These are phyloP conservation scores for Euphrasia confusa DNA, from an alignment of 257 asterid species.

Conservation along the genomic window DNA sequence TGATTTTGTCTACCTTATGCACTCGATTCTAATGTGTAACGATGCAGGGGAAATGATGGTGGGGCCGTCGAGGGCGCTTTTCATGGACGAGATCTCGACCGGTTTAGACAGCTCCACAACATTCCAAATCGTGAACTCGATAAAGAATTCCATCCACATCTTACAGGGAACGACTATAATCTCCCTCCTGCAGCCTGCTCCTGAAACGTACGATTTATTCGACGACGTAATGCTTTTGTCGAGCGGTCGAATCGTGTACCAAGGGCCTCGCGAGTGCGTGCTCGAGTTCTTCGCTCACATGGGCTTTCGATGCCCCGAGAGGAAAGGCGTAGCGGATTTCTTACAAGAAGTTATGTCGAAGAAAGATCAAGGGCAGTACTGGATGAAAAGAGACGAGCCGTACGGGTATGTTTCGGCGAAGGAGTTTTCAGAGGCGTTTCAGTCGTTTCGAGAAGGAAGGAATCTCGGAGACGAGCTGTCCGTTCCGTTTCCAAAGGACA, in stretches of 20 bases:
- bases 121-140: slow-evolving; percentile 69
- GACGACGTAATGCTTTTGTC: slow-evolving; percentile 81
- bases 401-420: slow-evolving; percentile 46
- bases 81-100: slow-evolving; percentile 96
- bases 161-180: slow-evolving; percentile 77
- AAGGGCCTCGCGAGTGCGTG: slow-evolving; percentile 76
- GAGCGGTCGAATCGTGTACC: slow-evolving; percentile 75
- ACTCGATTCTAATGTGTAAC: slow-evolving; percentile 8
- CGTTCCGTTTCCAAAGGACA: slow-evolving; percentile 59
- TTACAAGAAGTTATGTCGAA: slow-evolving; percentile 81
- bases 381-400: slow-evolving; percentile 57
- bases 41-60: slow-evolving; percentile 81
- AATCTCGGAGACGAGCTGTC: slow-evolving; percentile 63
- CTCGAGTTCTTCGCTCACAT: slow-evolving; percentile 63
- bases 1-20: not conserved
- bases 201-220: slow-evolving; percentile 73
- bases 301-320: slow-evolving; percentile 84
- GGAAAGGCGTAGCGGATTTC: slow-evolving; percentile 93
- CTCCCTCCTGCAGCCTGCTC: slow-evolving; percentile 91
- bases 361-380: slow-evolving; percentile 86
- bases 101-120: slow-evolving; percentile 94
- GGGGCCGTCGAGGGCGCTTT: slow-evolving; percentile 81
- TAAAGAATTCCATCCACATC: slow-evolving; percentile 63
- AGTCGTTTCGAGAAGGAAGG: slow-evolving; percentile 40
- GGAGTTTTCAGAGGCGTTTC: slow-evolving; percentile 61